A percentile compares a stretch with the other conserved stretches of the same genome.
phyloP scores from a whole-genome alignment of 768 basidiomycete genomes.

The Tricholoma saponaceum region DNA sequence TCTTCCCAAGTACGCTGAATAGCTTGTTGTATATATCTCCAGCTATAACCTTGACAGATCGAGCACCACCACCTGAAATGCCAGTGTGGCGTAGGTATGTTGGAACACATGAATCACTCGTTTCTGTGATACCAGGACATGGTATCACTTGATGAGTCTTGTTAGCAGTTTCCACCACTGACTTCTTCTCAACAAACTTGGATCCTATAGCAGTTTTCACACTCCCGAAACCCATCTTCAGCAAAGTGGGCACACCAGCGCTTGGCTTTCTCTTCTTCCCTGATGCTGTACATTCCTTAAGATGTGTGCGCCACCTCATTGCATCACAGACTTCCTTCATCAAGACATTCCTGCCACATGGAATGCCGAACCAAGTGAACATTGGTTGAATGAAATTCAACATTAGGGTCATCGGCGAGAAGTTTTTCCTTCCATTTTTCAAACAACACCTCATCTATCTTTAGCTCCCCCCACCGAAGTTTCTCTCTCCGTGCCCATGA shows the following conservation, averaged over 20 bases:
- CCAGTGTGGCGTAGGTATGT: neutral
- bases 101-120: neutral
- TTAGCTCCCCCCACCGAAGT: neutral
- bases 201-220: neutral
- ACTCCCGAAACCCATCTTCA: neutral
- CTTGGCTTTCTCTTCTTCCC: neutral
- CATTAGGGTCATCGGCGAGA: no score
- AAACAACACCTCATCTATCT: neutral
- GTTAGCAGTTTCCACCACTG: neutral
- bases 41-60: neutral
- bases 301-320: neutral
- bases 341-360: neutral
- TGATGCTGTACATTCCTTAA: neutral
- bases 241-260: neutral
- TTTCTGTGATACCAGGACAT: neutral
- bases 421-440: neutral
- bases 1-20: neutral
- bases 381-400: neutral
- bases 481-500: neutral
- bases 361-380: neutral
- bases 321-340: neutral
- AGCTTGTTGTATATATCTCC: neutral
- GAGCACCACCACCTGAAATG: neutral
- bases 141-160: neutral
- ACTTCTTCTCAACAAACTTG: neutral